phyloP scores from a whole-genome alignment of 75 land plant genomes.

The Picea glauca region DNA sequence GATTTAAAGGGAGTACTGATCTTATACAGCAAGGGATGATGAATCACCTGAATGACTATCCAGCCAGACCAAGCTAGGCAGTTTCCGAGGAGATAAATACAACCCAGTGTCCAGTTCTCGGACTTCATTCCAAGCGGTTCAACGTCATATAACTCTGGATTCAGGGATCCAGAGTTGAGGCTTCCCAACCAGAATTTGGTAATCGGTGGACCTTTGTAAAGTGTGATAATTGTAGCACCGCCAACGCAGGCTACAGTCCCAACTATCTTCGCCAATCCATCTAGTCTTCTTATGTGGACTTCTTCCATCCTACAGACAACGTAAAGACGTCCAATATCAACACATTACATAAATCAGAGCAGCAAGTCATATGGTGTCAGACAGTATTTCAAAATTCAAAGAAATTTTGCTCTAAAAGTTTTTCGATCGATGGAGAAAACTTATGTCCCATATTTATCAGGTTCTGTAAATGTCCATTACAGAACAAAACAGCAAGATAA shows the following conservation, averaged over 20 bases:
- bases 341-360: too few relatives aligned
- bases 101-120: slow-evolving; percentile 65
- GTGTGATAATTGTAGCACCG: slow-evolving; percentile 73
- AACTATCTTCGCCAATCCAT: slow-evolving; percentile 68
- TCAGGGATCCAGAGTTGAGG: not conserved
- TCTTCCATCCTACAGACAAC: slow-evolving; percentile 51
- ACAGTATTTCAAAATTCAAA: too few relatives aligned
- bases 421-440: not conserved
- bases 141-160: not conserved
- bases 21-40: too few relatives aligned
- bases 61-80: slow-evolving; percentile 77
- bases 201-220: slow-evolving; percentile 74
- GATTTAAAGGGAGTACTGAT: too few relatives aligned
- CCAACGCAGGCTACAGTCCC: slow-evolving; percentile 68
- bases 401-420: not conserved
- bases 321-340: too few relatives aligned
- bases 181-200: slow-evolving; percentile 10
- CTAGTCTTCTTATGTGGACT: slow-evolving; percentile 39
- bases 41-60: slow-evolving; percentile 69
- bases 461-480: not conserved
- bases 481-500: too few relatives aligned
- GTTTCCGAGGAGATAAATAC: slow-evolving; percentile 53
- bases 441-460: too few relatives aligned
- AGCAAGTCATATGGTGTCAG: too few relatives aligned
- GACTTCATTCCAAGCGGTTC: slow-evolving; percentile 5